A percentile compares a stretch with the other conserved stretches of the same genome.
Evolutionary conservation across 345 rosid genomes (phyloP).

Genomic region (Conringia planisiliqua): DNA sequence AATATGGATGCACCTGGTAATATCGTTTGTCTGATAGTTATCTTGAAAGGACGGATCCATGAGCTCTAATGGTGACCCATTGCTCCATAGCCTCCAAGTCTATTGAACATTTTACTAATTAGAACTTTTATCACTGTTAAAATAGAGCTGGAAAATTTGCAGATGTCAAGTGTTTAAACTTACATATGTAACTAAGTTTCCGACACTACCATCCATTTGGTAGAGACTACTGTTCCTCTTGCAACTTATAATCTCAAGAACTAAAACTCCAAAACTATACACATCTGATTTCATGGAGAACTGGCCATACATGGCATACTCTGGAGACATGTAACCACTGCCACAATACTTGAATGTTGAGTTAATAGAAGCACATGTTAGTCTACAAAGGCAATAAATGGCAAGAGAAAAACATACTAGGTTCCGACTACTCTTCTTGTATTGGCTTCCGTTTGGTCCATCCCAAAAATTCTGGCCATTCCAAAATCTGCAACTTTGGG

Average conservation of each 20-base stretch:
- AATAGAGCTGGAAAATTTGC: neutral
- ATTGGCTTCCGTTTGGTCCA: constrained; percentile 32
- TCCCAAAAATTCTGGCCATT: constrained; percentile 39
- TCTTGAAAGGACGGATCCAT: constrained; percentile 17
- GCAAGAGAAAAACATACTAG: constrained; percentile 29
- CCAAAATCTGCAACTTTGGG: constrained; percentile 48
- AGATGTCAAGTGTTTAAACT: neutral
- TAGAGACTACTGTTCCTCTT: constrained; percentile 4
- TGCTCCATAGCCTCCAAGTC: constrained; percentile 44
- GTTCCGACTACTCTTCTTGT: constrained; percentile 44
- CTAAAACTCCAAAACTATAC: constrained; percentile 25
- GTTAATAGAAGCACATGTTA: neutral
- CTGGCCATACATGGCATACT: constrained; percentile 24
- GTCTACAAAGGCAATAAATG: neutral
- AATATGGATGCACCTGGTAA: constrained; percentile 44
- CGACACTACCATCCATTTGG: neutral
- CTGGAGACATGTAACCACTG: constrained; percentile 37
- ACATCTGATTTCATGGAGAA: constrained; percentile 38
- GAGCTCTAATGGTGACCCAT: constrained; percentile 10
- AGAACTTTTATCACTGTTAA: neutral
- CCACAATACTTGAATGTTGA: neutral
- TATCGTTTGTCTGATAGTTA: constrained; percentile 32
- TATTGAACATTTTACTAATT: neutral
- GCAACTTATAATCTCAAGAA: constrained; percentile 25
- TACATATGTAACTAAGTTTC: constrained; percentile 25